A percentile compares a stretch with the other conserved stretches of the same genome.
Conservation (phyloP, 2,329 filamentous ascomycete genomes). For the Diaporthe nobilis region DNA sequence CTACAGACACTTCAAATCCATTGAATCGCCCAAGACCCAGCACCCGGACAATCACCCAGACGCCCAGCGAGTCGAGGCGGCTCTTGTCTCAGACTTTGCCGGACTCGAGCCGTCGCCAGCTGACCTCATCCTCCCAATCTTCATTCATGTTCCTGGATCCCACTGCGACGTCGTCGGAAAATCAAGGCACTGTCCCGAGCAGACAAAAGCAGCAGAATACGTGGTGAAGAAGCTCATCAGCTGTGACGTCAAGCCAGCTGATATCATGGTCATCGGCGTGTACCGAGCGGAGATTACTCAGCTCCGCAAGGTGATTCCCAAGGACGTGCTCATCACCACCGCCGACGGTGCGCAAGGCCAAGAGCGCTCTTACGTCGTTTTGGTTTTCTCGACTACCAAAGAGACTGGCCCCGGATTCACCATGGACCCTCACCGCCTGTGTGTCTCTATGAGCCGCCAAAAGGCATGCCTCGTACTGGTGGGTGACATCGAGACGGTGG, state of each 20-base stretch:
- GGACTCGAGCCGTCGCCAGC: neutral
- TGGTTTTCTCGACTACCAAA: neutral
- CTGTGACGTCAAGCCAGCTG: neutral
- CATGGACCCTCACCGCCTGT: too few relatives aligned
- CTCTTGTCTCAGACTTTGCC: neutral
- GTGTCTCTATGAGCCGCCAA: too few relatives aligned
- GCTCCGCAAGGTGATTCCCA: neutral
- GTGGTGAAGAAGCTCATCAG: neutral
- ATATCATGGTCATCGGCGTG: neutral
- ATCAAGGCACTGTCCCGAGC: neutral
- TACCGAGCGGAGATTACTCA: neutral
- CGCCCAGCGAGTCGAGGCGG: neutral
- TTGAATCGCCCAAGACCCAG: neutral
- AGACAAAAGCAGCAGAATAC: neutral
- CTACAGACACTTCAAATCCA: neutral
- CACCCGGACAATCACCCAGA: neutral
- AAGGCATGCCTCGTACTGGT: too few relatives aligned
- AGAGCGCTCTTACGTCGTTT: neutral
- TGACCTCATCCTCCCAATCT: neutral
- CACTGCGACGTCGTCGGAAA: too few relatives aligned
- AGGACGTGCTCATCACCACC: neutral
- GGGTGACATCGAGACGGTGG: too few relatives aligned
- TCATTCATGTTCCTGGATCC: neutral
- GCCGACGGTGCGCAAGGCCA: neutral
- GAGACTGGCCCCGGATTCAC: neutral